These are phyloP conservation scores for Lolium multiflorum DNA, from an alignment of 176 grass and related monocot genomes.

Conservation along the genomic window DNA sequence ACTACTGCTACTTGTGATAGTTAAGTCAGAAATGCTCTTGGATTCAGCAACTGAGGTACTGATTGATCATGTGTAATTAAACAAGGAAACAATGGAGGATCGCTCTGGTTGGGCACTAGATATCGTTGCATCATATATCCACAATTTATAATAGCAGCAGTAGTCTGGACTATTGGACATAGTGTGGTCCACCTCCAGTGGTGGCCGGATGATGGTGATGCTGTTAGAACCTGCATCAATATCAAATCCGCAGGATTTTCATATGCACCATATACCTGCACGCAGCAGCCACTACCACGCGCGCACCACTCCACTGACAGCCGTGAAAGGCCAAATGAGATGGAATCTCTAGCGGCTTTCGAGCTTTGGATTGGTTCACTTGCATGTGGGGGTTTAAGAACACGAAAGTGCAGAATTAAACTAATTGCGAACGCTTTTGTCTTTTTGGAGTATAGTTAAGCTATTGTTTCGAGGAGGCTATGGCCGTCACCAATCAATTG, in stretches of 20 bases:
- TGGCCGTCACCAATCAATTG: slow-evolving; percentile 46
- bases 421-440: slow-evolving; percentile 44
- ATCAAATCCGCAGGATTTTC: slow-evolving; percentile 34
- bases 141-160: not conserved
- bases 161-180: not conserved
- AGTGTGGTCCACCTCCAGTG: slow-evolving; percentile 43
- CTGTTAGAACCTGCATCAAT: slow-evolving; percentile 1
- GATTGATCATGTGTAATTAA: slow-evolving; percentile 45
- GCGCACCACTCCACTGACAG: slow-evolving; percentile 4
- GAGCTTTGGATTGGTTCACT: slow-evolving; percentile 38
- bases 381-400: slow-evolving; percentile 32
- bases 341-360: slow-evolving; percentile 59
- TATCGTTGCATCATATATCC: not conserved
- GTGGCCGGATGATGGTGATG: slow-evolving; percentile 21
- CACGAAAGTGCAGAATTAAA: slow-evolving; percentile 20
- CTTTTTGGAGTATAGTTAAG: slow-evolving; percentile 45
- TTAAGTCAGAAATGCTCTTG: slow-evolving; percentile 12
- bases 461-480: slow-evolving; percentile 50
- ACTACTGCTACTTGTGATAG: not conserved
- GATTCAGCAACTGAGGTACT: slow-evolving; percentile 34
- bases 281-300: not conserved
- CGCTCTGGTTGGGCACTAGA: slow-evolving; percentile 29
- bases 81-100: slow-evolving; percentile 16
- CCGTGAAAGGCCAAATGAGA: slow-evolving; percentile 53
- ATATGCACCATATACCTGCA: slow-evolving; percentile 27